phyloP scores from a whole-genome alignment of 805 yeast genomes.

The Myxozyma kluyveri region DNA sequence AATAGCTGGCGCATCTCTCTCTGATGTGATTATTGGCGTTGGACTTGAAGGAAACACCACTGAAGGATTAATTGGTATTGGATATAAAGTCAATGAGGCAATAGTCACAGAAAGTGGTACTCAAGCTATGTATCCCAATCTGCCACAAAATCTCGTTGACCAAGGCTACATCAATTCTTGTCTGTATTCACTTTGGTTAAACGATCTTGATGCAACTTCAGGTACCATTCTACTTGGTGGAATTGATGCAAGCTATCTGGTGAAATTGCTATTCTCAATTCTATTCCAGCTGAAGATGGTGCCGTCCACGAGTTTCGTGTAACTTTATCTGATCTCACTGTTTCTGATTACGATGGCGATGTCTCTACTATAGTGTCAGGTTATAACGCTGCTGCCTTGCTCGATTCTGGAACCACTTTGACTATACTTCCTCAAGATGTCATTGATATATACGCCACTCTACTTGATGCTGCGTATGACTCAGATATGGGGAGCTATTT shows the following conservation, averaged over 20 bases:
- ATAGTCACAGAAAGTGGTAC: constrained; percentile 22
- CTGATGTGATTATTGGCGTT: constrained; percentile 67
- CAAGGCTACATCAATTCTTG: constrained; percentile 54
- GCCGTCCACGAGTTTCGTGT: too few relatives aligned
- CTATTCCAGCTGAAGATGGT: too few relatives aligned
- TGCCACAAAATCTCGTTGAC: constrained; percentile 59
- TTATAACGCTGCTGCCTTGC: background rate
- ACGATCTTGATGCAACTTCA: constrained; percentile 36
- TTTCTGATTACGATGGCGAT: too few relatives aligned
- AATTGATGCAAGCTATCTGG: constrained; percentile 48
- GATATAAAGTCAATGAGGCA: constrained; percentile 39
- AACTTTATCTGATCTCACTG: too few relatives aligned
- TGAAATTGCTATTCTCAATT: too few relatives aligned
- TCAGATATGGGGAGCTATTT: constrained; percentile 42
- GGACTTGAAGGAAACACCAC: constrained; percentile 62
- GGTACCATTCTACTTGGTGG: constrained; percentile 49
- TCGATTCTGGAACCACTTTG: background rate
- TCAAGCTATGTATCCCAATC: constrained; percentile 51
- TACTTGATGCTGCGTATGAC: constrained; percentile 44
- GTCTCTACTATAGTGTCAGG: too few relatives aligned
- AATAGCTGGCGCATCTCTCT: constrained; percentile 50
- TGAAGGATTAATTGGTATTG: constrained; percentile 49
- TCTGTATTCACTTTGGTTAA: constrained; percentile 62
- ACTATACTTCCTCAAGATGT: background rate
- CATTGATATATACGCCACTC: too few relatives aligned